phyloP scores from a whole-genome alignment of 2,329 filamentous ascomycete genomes.

The Cercospora sp. region DNA sequence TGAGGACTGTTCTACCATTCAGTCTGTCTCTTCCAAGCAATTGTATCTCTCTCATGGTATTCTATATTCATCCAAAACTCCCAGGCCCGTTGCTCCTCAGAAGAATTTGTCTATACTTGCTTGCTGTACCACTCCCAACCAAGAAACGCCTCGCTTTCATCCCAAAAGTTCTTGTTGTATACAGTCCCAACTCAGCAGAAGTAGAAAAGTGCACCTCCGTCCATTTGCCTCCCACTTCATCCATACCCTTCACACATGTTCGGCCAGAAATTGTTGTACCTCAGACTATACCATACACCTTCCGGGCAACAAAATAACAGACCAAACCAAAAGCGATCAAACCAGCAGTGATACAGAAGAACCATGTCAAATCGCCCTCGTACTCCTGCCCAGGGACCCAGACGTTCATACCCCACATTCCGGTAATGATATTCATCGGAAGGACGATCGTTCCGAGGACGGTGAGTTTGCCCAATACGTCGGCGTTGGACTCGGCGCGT shows the following conservation, averaged over 20 bases:
- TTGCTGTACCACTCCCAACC: background rate
- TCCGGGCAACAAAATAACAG: constrained; percentile 80
- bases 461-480: constrained; percentile 90
- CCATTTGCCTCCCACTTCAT: background rate
- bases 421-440: constrained; percentile 98
- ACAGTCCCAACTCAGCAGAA: background rate
- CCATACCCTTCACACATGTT: background rate
- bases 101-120: background rate
- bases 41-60: background rate
- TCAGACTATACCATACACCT: constrained; percentile 76
- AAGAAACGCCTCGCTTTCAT: background rate
- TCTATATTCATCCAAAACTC: background rate
- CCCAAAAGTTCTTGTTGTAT: background rate
- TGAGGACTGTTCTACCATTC: background rate
- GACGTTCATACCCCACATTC: constrained; percentile 95
- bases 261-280: background rate
- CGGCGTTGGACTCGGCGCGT: constrained; percentile 90
- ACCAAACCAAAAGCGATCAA: constrained; percentile 74
- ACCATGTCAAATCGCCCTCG: constrained; percentile 58
- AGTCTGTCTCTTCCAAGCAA: background rate
- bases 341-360: constrained; percentile 65
- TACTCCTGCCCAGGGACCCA: constrained; percentile 80
- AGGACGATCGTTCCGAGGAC: constrained; percentile 95
- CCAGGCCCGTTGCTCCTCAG: background rate
- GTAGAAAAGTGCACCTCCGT: background rate